Percentiles rank a stretch among this genome's conserved stretches.
These are phyloP conservation scores for Coffea humblotiana DNA, from an alignment of 305 asterid species.

Conservation along the genomic window DNA sequence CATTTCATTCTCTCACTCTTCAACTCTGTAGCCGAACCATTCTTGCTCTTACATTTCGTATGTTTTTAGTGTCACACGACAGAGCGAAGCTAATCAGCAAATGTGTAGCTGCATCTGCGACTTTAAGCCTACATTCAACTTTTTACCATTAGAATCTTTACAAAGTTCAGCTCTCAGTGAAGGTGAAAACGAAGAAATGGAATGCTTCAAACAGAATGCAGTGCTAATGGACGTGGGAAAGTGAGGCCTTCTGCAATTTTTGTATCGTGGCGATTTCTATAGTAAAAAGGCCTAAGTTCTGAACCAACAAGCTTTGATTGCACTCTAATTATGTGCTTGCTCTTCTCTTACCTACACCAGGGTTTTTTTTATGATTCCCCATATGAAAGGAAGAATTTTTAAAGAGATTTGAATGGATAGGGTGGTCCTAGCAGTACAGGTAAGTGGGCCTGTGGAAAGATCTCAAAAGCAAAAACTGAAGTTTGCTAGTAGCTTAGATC, in stretches of 20 bases:
- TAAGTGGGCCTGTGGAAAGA: constrained; percentile 50
- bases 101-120: neutral
- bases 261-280: neutral
- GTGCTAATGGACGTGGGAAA: neutral
- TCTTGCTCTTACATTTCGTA: neutral
- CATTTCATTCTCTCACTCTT: constrained; percentile 7
- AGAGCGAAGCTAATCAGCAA: neutral
- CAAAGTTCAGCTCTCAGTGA: neutral
- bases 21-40: neutral
- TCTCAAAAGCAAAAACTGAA: constrained; percentile 33
- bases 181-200: neutral
- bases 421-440: constrained; percentile 37
- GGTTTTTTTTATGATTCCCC: neutral
- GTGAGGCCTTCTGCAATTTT: neutral
- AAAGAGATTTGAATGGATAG: constrained; percentile 30
- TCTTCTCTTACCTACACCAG: neutral
- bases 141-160: neutral
- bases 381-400: neutral
- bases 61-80: neutral
- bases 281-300: neutral
- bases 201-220: neutral
- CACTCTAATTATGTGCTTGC: neutral
- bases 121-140: neutral
- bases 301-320: neutral
- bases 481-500: constrained; percentile 37